Evolutionary conservation across 2,329 filamentous ascomycete species (phyloP).

Genomic region (Graphilbum fragrans): DNA sequence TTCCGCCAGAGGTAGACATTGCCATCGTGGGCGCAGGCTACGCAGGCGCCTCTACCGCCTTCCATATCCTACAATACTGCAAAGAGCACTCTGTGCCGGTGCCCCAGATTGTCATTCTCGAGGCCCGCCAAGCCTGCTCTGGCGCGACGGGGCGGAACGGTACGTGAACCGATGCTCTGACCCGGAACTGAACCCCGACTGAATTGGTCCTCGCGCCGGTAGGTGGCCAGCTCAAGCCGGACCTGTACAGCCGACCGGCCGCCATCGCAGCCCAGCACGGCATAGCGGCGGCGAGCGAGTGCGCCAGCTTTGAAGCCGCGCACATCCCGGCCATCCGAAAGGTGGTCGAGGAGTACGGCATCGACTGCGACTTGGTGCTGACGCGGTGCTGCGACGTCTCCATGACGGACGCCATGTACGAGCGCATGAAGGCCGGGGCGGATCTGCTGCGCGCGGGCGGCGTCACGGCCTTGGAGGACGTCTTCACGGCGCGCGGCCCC

Average conservation of each 20-base stretch:
- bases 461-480: conserved; percentile 11
- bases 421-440: conserved; percentile 15
- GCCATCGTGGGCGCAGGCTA: conserved; percentile 35
- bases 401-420: conserved; percentile 14
- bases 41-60: conserved; percentile 28
- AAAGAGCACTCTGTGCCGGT: not conserved
- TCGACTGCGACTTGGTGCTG: conserved; percentile 31
- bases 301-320: conserved; percentile 16
- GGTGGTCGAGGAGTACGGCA: conserved; percentile 21
- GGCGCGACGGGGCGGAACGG: conserved; percentile 26
- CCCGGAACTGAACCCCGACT: conserved; percentile 4
- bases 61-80: conserved; percentile 22
- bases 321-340: conserved; percentile 20
- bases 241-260: conserved; percentile 1
- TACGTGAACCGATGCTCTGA: conserved; percentile 1
- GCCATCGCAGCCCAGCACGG: conserved; percentile 16
- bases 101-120: conserved; percentile 19
- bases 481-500: conserved; percentile 14
- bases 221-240: conserved; percentile 21
- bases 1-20: conserved; percentile 29
- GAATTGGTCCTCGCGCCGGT: too few relatives aligned
- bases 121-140: conserved; percentile 22
- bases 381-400: conserved; percentile 26
- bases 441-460: conserved; percentile 14
- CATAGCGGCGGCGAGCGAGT: conserved; percentile 10